phyloP scores from a whole-genome alignment of 2,329 filamentous ascomycete genomes.

The Fusarium acutatum region DNA sequence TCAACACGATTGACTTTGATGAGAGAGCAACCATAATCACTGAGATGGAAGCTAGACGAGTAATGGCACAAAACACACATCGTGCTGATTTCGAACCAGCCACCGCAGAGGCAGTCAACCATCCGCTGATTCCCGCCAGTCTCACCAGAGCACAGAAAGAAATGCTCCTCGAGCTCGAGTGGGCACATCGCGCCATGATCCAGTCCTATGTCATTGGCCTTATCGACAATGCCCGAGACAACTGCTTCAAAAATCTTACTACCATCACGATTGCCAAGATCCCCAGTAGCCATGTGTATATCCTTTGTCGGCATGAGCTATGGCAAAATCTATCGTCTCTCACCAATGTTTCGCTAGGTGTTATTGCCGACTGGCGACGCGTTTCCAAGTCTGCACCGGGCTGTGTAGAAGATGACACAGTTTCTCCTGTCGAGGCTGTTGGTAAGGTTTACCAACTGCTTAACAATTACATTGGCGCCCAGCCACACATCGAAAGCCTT shows the following conservation, averaged over 20 bases:
- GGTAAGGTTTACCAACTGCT: constrained; percentile 63
- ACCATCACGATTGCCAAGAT: constrained; percentile 71
- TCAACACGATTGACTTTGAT: constrained; percentile 46
- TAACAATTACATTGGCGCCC: constrained; percentile 56
- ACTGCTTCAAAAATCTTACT: constrained; percentile 62
- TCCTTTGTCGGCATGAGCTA: constrained; percentile 65
- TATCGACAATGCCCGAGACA: constrained; percentile 62
- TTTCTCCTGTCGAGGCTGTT: constrained; percentile 62
- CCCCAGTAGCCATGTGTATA: constrained; percentile 66
- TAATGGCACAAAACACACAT: background rate
- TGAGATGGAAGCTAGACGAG: constrained; percentile 24
- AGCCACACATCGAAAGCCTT: constrained; percentile 63
- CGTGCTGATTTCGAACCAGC: constrained; percentile 31
- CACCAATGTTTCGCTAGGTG: constrained; percentile 62
- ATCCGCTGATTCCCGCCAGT: constrained; percentile 59
- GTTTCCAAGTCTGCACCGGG: constrained; percentile 62
- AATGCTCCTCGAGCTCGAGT: constrained; percentile 73
- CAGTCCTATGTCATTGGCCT: constrained; percentile 73
- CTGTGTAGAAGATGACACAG: constrained; percentile 56
- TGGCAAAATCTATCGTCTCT: constrained; percentile 68
- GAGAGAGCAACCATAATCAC: constrained; percentile 37
- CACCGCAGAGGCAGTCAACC: constrained; percentile 38
- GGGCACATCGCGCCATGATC: constrained; percentile 74
- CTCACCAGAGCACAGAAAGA: constrained; percentile 72
- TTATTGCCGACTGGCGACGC: constrained; percentile 73